Evolutionary conservation across 2,329 filamentous ascomycete species (phyloP).

Genomic region (Raffaelea arxii): DNA sequence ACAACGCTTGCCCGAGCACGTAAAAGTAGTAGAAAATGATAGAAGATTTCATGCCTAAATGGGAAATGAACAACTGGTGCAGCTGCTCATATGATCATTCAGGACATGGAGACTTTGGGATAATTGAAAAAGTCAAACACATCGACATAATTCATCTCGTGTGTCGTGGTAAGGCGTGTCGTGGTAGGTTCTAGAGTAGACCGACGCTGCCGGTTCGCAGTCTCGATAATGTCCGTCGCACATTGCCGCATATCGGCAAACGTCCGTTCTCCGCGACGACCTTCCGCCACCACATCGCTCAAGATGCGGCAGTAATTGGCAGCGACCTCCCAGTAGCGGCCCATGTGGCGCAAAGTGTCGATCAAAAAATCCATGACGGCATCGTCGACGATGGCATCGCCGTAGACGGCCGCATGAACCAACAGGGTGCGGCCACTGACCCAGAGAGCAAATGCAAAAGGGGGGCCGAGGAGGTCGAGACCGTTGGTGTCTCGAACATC

Average conservation of each 20-base stretch:
- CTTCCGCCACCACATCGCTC: conserved; percentile 70
- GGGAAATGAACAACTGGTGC: too few species aligned
- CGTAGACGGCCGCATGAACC: conserved; percentile 85
- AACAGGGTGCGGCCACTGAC: conserved; percentile 78
- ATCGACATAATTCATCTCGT: conserved; percentile 81
- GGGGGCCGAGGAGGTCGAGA: conserved; percentile 72
- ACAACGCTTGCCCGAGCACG: too few species aligned
- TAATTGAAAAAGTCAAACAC: conserved; percentile 94
- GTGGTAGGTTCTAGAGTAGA: conserved; percentile 44
- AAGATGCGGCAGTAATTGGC: conserved; percentile 72
- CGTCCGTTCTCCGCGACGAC: conserved; percentile 71
- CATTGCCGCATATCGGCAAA: conserved; percentile 80
- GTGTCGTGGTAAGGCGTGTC: conserved; percentile 59
- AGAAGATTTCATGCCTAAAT: too few species aligned
- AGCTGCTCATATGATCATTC: too few species aligned
- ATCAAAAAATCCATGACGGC: conserved; percentile 67
- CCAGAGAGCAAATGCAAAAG: conserved; percentile 88
- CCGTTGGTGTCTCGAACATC: conserved; percentile 69
- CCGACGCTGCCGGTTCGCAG: conserved; percentile 73
- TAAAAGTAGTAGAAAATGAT: too few species aligned
- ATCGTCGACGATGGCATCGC: conserved; percentile 44
- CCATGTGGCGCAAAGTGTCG: conserved; percentile 70
- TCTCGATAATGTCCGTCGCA: conserved; percentile 78
- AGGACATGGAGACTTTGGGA: conserved; percentile 56
- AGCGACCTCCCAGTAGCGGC: conserved; percentile 76